Evolutionary conservation across 2,329 filamentous ascomycete species (phyloP).

Genomic region (Colletotrichum navitas): DNA sequence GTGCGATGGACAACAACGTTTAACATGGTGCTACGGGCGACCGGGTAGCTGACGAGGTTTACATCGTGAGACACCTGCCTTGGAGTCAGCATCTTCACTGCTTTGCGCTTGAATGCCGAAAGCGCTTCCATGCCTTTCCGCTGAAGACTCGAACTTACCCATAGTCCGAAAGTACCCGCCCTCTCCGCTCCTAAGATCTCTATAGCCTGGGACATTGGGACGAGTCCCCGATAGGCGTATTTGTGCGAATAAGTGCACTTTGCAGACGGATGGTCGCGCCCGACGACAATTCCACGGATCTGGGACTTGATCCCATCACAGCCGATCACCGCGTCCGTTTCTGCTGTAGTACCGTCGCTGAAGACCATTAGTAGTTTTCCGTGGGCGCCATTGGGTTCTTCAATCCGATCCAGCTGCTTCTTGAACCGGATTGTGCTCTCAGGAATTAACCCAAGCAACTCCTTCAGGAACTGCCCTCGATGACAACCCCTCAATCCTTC

Average conservation of each 20-base stretch:
- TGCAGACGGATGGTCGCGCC: slow-evolving; percentile 53
- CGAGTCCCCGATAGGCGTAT: slow-evolving; percentile 66
- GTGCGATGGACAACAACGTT: slow-evolving; percentile 64
- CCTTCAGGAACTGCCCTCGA: slow-evolving; percentile 47
- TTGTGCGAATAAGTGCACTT: slow-evolving; percentile 63
- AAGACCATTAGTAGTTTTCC: slow-evolving; percentile 50
- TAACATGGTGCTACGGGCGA: slow-evolving; percentile 65
- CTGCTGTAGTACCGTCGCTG: slow-evolving; percentile 53
- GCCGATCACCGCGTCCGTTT: slow-evolving; percentile 61
- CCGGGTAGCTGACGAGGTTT: slow-evolving; percentile 71
- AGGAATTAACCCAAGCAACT: slow-evolving; percentile 54
- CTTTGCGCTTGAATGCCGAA: slow-evolving; percentile 40
- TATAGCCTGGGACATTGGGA: slow-evolving; percentile 65
- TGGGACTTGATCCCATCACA: slow-evolving; percentile 71
- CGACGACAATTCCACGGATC: slow-evolving; percentile 64
- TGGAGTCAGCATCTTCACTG: neutral
- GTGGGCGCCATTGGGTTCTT: slow-evolving; percentile 40
- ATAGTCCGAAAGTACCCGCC: slow-evolving; percentile 58
- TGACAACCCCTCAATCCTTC: slow-evolving; percentile 18
- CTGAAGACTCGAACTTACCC: slow-evolving; percentile 60
- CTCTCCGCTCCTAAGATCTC: slow-evolving; percentile 58
- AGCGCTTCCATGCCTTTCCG: too few relatives aligned
- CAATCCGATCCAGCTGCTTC: slow-evolving; percentile 49
- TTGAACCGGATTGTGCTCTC: slow-evolving; percentile 44
- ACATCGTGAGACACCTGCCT: slow-evolving; percentile 58